Evolutionary conservation across 106 monocot species (phyloP).

Genomic region (Hemerocallis citrina): DNA sequence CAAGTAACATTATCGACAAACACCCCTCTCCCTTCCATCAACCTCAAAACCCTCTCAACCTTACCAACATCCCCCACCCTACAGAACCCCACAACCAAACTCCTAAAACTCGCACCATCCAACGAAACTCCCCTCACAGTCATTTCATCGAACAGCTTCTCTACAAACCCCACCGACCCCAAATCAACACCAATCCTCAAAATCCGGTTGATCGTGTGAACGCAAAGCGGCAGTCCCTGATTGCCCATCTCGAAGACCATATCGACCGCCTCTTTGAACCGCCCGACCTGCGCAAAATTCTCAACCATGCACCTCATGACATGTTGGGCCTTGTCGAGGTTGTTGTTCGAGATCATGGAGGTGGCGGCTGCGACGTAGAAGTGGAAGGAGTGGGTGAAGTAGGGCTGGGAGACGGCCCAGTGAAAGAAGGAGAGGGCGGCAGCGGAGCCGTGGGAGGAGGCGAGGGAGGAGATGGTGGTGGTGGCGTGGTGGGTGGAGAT

Average conservation of each 20-base stretch:
- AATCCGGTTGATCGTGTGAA: conserved; percentile 62
- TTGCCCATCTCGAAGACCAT: conserved; percentile 92
- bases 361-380: conserved; percentile 51
- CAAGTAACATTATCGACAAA: conserved; percentile 65
- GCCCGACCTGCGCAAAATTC: conserved; percentile 56
- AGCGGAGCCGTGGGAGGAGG: conserved; percentile 56
- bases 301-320: conserved; percentile 67
- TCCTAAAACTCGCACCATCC: conserved; percentile 48
- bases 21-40: conserved; percentile 43
- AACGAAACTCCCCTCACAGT: conserved; percentile 26
- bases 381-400: conserved; percentile 45
- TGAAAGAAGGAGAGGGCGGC: conserved; percentile 72
- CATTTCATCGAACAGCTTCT: conserved; percentile 75
- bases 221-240: conserved; percentile 54
- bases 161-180: conserved; percentile 28
- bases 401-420: conserved; percentile 36
- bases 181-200: conserved; percentile 43
- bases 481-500: conserved; percentile 46
- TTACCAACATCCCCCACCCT: conserved; percentile 26
- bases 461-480: conserved; percentile 38
- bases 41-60: conserved; percentile 44
- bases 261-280: conserved; percentile 64
- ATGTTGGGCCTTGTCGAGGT: conserved; percentile 70
- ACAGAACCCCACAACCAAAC: conserved; percentile 47
- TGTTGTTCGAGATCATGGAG: conserved; percentile 45